Evolutionary conservation across 2,329 filamentous ascomycete genomes (phyloP).

Genomic region (Ophiosphaerella narmari): DNA sequence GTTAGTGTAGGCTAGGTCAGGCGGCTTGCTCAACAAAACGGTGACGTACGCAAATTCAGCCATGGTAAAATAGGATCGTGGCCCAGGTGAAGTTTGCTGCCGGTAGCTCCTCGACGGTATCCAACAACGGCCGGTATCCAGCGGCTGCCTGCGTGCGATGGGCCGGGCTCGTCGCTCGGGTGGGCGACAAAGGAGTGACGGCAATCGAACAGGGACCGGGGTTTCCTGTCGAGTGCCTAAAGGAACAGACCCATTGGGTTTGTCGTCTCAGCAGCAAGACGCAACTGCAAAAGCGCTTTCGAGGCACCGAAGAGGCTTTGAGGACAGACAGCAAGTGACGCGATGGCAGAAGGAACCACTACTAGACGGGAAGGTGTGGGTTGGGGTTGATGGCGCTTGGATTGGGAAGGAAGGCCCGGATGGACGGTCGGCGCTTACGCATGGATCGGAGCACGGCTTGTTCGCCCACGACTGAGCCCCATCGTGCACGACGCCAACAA

Average conservation of each 20-base stretch:
- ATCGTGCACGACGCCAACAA: conserved; percentile 11
- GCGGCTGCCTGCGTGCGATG: conserved; percentile 3
- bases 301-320: background rate
- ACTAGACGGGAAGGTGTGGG: conserved; percentile 15
- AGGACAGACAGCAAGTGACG: background rate
- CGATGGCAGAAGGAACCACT: background rate
- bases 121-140: conserved; percentile 5
- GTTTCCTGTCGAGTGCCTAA: conserved; percentile 8
- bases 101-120: conserved; percentile 9
- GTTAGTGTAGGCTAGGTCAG: background rate
- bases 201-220: conserved; percentile 21
- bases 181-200: conserved; percentile 43
- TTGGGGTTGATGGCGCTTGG: background rate
- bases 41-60: conserved; percentile 32
- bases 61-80: conserved; percentile 13
- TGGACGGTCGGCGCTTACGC: conserved; percentile 19
- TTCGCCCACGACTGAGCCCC: conserved; percentile 3
- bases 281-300: background rate
- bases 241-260: conserved; percentile 10
- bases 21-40: conserved; percentile 9
- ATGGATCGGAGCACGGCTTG: conserved; percentile 11
- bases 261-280: background rate
- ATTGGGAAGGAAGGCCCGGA: conserved; percentile 9
- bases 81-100: conserved; percentile 3
- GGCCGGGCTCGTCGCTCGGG: conserved; percentile 8